These are phyloP conservation scores for Thecamonas trahens DNA, from an alignment of 78 protist genomes.

Conservation along the genomic window DNA sequence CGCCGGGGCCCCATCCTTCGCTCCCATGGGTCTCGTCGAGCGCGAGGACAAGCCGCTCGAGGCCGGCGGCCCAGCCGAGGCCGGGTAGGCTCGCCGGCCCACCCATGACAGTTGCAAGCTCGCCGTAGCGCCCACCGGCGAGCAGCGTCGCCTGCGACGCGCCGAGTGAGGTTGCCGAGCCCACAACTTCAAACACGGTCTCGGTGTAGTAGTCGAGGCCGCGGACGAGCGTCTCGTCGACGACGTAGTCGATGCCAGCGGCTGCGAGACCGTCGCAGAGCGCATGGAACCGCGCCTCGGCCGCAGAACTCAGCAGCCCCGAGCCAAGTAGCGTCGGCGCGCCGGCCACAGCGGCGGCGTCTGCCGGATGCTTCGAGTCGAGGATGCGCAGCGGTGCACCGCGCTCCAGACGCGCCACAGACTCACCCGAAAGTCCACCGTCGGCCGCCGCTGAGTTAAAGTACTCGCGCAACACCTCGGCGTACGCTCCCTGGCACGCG, in stretches of 20 bases:
- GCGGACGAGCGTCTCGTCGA: constrained; percentile 28
- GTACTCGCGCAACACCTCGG: background rate
- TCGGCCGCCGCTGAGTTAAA: constrained; percentile 31
- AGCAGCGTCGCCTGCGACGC: constrained; percentile 1
- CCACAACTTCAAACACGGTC: constrained; percentile 51
- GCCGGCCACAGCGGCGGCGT: constrained; percentile 1
- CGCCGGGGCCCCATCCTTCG: too few relatives aligned
- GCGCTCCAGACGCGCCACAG: background rate
- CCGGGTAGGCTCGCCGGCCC: background rate
- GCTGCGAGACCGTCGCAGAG: constrained; percentile 9
- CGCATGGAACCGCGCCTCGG: constrained; percentile 13
- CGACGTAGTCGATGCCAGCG: constrained; percentile 3
- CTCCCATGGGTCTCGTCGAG: too few relatives aligned
- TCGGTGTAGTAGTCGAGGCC: constrained; percentile 66
- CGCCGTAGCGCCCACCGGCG: constrained; percentile 33
- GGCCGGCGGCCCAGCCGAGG: constrained; percentile 32
- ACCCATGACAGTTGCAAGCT: background rate
- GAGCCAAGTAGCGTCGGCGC: constrained; percentile 38
- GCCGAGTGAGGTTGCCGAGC: background rate
- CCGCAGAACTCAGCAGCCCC: background rate
- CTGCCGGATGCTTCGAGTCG: constrained; percentile 42
- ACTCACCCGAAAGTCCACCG: constrained; percentile 2
- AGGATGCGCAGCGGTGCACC: constrained; percentile 27
- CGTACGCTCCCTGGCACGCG: too few relatives aligned
- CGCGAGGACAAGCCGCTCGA: constrained; percentile 19